A percentile compares a stretch with the other conserved stretches of the same genome.
Evolutionary conservation across 2,329 filamentous ascomycete species (phyloP).

Genomic region (Alternaria conjuncta): DNA sequence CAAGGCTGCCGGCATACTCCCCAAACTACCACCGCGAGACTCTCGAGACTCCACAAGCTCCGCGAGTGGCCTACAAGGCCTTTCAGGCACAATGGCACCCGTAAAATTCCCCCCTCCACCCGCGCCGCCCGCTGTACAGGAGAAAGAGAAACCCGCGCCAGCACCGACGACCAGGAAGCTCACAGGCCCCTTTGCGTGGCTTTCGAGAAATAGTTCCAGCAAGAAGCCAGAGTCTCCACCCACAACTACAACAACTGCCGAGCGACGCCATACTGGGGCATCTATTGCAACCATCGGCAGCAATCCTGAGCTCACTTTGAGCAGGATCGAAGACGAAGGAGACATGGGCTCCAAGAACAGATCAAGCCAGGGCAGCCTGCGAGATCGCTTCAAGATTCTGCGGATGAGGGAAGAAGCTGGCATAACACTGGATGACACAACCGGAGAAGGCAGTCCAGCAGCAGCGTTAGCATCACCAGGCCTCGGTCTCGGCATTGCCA

Average conservation of each 20-base stretch:
- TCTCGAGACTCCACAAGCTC: conserved; percentile 47
- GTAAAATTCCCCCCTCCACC: conserved; percentile 57
- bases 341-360: conserved; percentile 38
- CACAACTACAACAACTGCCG: conserved; percentile 55
- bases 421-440: conserved; percentile 52
- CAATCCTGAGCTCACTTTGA: conserved; percentile 80
- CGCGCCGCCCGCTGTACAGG: conserved; percentile 35
- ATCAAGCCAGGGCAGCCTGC: conserved; percentile 50
- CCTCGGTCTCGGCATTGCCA: conserved; percentile 54
- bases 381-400: conserved; percentile 55
- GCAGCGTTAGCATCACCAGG: conserved; percentile 52
- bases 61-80: conserved; percentile 62
- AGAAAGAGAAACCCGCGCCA: conserved; percentile 42
- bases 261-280: conserved; percentile 76
- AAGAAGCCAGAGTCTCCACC: conserved; percentile 65
- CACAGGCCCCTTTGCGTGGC: conserved; percentile 63
- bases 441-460: conserved; percentile 51
- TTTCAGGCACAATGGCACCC: conserved; percentile 74
- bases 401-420: conserved; percentile 55
- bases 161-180: conserved; percentile 67
- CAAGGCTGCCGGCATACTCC: conserved; percentile 42
- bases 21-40: conserved; percentile 62
- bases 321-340: conserved; percentile 71
- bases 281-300: conserved; percentile 80
- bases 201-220: conserved; percentile 58